These are phyloP conservation scores for Backusella tuberculispora DNA, from an alignment of 192 early-diverging fungal species.

Conservation along the genomic window DNA sequence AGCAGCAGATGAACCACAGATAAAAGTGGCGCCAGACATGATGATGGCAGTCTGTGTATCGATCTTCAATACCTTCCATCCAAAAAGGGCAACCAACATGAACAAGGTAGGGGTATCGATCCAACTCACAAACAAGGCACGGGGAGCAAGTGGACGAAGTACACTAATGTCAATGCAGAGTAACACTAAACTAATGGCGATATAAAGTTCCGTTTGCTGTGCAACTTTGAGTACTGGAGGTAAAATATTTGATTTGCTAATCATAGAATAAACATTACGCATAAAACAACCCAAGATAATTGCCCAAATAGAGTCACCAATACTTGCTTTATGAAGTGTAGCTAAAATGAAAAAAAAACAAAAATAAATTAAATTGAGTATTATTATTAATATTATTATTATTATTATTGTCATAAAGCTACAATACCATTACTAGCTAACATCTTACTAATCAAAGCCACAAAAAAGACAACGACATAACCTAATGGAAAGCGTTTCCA, in stretches of 20 bases:
- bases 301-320: constrained; percentile 61
- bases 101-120: constrained; percentile 57
- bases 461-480: constrained; percentile 47
- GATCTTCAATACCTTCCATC: constrained; percentile 49
- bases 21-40: constrained; percentile 59
- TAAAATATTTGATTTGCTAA: constrained; percentile 26
- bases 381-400: neutral
- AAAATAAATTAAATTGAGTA: neutral
- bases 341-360: constrained; percentile 19
- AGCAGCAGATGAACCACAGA: constrained; percentile 57
- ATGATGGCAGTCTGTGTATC: constrained; percentile 55
- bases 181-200: constrained; percentile 54
- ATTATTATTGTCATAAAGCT: neutral
- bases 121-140: constrained; percentile 59
- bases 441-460: constrained; percentile 53
- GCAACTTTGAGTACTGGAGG: constrained; percentile 56
- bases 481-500: constrained; percentile 49
- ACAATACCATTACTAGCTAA: constrained; percentile 48
- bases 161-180: constrained; percentile 54
- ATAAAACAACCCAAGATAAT: constrained; percentile 53
- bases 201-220: constrained; percentile 60
- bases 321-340: constrained; percentile 44
- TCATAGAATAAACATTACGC: constrained; percentile 38
- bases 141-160: constrained; percentile 51
- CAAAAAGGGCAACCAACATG: constrained; percentile 50